Percentiles rank a stretch among this genome's conserved stretches.
Conservation (phyloP, 495 filamentous ascomycete species). For the Rostrohypoxylon terebratum region DNA sequence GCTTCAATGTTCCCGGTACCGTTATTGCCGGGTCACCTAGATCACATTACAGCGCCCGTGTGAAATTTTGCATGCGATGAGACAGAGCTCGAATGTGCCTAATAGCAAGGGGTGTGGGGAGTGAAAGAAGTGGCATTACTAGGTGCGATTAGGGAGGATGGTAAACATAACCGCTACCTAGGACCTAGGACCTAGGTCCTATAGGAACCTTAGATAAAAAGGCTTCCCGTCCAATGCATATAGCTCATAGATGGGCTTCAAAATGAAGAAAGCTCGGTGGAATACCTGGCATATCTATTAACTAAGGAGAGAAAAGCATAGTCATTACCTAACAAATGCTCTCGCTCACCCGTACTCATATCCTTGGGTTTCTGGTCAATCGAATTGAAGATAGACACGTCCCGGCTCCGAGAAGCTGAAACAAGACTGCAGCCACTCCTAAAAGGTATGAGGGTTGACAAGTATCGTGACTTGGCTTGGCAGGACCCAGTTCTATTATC, state of each 20-base stretch:
- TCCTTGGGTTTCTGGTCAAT: neutral
- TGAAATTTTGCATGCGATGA: too few species aligned
- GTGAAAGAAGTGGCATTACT: too few species aligned
- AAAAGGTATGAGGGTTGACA: neutral
- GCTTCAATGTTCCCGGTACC: too few species aligned
- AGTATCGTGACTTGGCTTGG: constrained; percentile 31
- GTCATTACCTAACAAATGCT: neutral
- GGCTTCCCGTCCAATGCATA: neutral
- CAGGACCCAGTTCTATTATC: constrained; percentile 8
- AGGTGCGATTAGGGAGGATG: too few species aligned
- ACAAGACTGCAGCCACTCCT: neutral
- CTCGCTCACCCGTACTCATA: neutral
- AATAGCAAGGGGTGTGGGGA: too few species aligned
- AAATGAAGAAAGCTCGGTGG: neutral
- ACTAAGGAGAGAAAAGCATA: neutral
- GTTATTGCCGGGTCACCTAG: too few species aligned
- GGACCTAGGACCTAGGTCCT: too few species aligned
- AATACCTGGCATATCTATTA: neutral
- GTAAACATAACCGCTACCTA: neutral
- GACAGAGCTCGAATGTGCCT: too few species aligned
- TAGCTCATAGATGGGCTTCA: neutral
- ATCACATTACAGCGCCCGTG: too few species aligned
- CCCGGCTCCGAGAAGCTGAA: neutral
- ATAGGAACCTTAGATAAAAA: too few species aligned
- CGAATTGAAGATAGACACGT: constrained; percentile 5